Evolutionary conservation across 768 basidiomycete genomes (phyloP).

Genomic region (Hortiboletus flavorubellus): DNA sequence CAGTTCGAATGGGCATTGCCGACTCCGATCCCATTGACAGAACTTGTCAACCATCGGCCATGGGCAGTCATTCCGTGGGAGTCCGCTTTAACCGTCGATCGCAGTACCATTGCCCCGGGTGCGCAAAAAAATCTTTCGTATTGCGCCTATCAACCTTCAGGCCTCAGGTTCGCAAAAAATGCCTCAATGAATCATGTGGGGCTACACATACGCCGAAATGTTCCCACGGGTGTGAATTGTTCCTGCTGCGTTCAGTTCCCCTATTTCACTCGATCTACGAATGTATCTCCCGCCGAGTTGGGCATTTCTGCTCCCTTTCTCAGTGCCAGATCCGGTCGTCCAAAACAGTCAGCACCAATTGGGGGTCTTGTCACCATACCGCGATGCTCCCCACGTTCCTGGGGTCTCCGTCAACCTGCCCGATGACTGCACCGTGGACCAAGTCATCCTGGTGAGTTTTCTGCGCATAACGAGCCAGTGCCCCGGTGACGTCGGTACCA

Average conservation of each 20-base stretch:
- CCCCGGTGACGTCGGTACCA: neutral
- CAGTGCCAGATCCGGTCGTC: neutral
- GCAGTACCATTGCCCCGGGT: neutral
- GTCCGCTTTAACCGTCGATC: neutral
- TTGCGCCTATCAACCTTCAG: neutral
- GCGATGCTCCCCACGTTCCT: slow-evolving; percentile 26
- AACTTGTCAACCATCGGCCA: too few relatives aligned
- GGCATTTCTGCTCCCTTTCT: slow-evolving; percentile 6
- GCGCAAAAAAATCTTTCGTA: neutral
- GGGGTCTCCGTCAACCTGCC: slow-evolving; percentile 33
- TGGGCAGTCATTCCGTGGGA: neutral
- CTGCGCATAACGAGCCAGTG: too few relatives aligned
- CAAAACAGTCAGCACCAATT: slow-evolving; percentile 11
- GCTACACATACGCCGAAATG: too few relatives aligned
- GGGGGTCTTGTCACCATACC: slow-evolving; percentile 38
- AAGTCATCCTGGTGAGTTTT: slow-evolving; percentile 35
- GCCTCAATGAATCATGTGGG: neutral
- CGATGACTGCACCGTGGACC: slow-evolving; percentile 37
- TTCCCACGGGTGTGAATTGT: neutral
- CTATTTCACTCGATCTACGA: neutral
- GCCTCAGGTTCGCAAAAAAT: neutral
- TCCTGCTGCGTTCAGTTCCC: neutral
- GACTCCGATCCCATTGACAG: neutral
- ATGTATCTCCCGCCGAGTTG: slow-evolving; percentile 16
- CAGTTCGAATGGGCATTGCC: neutral